Base-by-base conservation (phyloP, 1,139 yeast genomes). In the Yamadazyma sp. region DNA sequence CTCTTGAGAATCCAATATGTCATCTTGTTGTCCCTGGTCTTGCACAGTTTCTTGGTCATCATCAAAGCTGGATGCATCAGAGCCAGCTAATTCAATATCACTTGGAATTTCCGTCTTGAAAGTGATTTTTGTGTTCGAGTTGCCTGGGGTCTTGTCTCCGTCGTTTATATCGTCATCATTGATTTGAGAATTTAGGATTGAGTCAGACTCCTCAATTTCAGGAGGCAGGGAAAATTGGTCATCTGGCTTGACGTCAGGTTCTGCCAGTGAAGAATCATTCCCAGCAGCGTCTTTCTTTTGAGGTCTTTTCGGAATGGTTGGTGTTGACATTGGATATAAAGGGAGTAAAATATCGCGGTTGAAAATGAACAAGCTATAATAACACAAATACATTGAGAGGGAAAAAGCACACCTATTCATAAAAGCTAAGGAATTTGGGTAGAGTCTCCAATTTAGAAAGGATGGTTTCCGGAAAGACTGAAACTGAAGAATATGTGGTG, bases 131-230 rank as follows among this genome's bases (percentile, higher is more conserved):
- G 65, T 59, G 17, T 57, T 58, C 0, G 66, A 53, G 32, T 61
- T 64, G 2, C 67, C 68, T 2, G 70, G 70, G 1, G 71, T 66
- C 32, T 53, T 60, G 25, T 64, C 70, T 1, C 67, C 70, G 43
- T 65, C 71, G 23, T 34, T 32, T 5, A n/a, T 24, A 16, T 31
- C 34, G 9, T 22, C 33, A 22, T 32, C 34, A 14, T 17, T 24
- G 3, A 10, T 24, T 15, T 32, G 29, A 32, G 29, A 32, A n/a
- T 32, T 32, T 13, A 32, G 16, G 6, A 32, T 11, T 6, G 33
- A 21, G 15, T 31, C 33, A 22, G 33, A 21, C n/a, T 20, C 27
- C 11, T 31, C 33, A 22, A 13, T 14, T 31, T 21, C 27, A 24
- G 24, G 12, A 24, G 14, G n/a, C 14, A 3, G 14, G 5, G 18